These are phyloP conservation scores for Penicillium ochrochloron DNA, from an alignment of 495 filamentous ascomycete genomes.

Conservation along the genomic window DNA sequence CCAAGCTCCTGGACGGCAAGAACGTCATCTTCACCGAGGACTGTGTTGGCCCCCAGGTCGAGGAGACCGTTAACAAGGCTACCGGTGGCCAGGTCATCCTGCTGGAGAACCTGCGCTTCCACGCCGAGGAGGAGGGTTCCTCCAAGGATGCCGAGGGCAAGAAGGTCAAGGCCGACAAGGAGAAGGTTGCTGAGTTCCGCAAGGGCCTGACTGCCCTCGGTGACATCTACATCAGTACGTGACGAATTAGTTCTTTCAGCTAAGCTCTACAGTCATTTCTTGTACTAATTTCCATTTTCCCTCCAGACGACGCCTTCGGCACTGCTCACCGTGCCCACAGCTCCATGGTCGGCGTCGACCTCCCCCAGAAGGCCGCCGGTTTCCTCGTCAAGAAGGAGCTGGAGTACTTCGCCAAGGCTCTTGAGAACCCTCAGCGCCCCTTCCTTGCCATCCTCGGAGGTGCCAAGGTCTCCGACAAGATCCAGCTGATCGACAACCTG, in stretches of 20 bases:
- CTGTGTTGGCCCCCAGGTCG: constrained; percentile 85
- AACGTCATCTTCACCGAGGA: constrained; percentile 86
- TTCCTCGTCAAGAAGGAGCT: constrained; percentile 99
- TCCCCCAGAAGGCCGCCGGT: constrained; percentile 93
- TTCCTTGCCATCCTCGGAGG: constrained; percentile 99
- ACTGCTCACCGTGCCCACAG: constrained; percentile 98
- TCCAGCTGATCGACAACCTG: constrained; percentile 98
- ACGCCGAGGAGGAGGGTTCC: constrained; percentile 96
- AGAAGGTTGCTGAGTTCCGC: constrained; percentile 87
- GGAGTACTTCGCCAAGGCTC: constrained; percentile 97
- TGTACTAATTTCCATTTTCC: constrained; percentile 24
- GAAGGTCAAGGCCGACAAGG: constrained; percentile 97
- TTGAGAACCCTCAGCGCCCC: constrained; percentile 89
- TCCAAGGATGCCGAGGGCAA: constrained; percentile 89
- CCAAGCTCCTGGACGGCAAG: constrained; percentile 78
- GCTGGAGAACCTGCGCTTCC: constrained; percentile 97
- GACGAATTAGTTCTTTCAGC: neutral
- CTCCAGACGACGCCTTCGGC: constrained; percentile 92
- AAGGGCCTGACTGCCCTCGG: constrained; percentile 93
- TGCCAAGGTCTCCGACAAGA: constrained; percentile 99
- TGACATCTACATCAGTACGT: constrained; percentile 94
- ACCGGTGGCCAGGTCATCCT: constrained; percentile 84
- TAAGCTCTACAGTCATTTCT: neutral
- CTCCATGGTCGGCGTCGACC: constrained; percentile 96
- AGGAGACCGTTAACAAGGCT: constrained; percentile 86